Evolutionary conservation across 345 rosid genomes (phyloP).

Genomic region (Angophora floribunda): DNA sequence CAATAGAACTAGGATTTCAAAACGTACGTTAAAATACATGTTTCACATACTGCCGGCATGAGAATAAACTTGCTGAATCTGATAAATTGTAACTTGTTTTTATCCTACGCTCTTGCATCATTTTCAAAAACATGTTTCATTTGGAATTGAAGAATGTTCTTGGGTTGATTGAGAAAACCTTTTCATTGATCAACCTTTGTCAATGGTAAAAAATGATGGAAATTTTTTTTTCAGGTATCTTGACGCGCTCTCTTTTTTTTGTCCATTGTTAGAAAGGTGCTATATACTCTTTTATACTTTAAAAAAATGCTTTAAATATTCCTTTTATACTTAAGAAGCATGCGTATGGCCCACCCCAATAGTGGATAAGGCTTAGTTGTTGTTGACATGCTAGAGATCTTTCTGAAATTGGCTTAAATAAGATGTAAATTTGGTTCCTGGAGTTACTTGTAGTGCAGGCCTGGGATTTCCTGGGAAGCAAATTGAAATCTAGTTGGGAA

Average conservation of each 20-base stretch:
- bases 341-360: background rate
- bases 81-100: background rate
- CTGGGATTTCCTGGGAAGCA: constrained; percentile 81
- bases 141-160: background rate
- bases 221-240: background rate
- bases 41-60: no score
- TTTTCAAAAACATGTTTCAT: background rate
- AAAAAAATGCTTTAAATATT: background rate
- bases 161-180: background rate
- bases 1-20: background rate
- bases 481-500: constrained; percentile 67
- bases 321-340: background rate
- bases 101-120: background rate
- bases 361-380: background rate
- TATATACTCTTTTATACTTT: no score
- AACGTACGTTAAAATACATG: background rate
- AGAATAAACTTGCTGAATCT: background rate
- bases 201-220: background rate
- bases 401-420: background rate
- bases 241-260: background rate
- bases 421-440: background rate
- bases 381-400: background rate
- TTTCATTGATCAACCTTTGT: no score
- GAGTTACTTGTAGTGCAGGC: constrained; percentile 29
- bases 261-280: background rate